A percentile compares a stretch with the other conserved stretches of the same genome.
These are phyloP conservation scores for Alternaria hordeiaustralica DNA, from an alignment of 2,329 filamentous ascomycete genomes.

Conservation along the genomic window DNA sequence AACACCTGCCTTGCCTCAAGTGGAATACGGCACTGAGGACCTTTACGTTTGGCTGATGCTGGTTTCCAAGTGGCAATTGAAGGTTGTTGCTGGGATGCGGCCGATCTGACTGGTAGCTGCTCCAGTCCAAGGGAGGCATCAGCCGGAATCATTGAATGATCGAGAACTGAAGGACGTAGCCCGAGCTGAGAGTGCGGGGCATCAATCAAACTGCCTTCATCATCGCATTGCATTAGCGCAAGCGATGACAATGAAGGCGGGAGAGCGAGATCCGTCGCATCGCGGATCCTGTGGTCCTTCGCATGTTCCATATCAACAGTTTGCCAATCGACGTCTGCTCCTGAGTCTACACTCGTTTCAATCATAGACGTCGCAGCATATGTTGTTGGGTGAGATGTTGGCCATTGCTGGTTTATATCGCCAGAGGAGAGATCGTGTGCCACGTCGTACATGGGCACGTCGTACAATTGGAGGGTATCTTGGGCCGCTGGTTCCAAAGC, in stretches of 20 bases:
- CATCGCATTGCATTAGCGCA: background rate
- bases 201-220: background rate
- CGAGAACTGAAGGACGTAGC: background rate
- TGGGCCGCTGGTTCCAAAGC: conserved; percentile 11
- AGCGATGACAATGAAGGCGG: conserved; percentile 10
- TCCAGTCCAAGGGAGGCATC: background rate
- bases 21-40: conserved; percentile 39
- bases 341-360: background rate
- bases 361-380: background rate
- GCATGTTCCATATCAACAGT: background rate
- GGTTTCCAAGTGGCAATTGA: conserved; percentile 32
- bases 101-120: background rate
- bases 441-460: conserved; percentile 6
- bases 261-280: background rate
- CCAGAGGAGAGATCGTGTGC: background rate
- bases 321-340: background rate
- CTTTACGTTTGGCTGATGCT: conserved; percentile 44
- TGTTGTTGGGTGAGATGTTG: background rate
- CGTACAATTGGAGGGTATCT: background rate
- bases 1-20: conserved; percentile 42
- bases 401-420: conserved; percentile 4
- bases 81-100: conserved; percentile 16
- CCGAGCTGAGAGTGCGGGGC: background rate
- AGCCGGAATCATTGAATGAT: background rate
- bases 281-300: background rate